phyloP scores from a whole-genome alignment of 2,329 filamentous ascomycete species.

The Alternaria longipes region DNA sequence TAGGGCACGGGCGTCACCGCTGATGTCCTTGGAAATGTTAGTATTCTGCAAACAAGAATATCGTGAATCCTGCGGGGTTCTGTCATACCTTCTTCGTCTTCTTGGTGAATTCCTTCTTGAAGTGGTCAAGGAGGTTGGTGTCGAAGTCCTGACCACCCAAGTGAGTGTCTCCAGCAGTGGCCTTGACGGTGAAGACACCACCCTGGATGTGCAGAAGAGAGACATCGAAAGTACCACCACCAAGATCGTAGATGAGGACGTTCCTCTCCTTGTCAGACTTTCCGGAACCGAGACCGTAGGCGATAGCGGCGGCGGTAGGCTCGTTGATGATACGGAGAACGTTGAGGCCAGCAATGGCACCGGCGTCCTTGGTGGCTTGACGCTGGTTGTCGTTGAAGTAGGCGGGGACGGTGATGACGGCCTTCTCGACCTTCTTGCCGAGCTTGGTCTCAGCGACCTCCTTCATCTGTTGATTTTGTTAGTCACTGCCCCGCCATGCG shows the following conservation, averaged over 20 bases:
- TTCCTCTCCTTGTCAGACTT: constrained; percentile 98
- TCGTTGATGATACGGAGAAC: constrained; percentile 99
- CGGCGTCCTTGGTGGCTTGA: constrained; percentile 98
- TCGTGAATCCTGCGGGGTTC: neutral
- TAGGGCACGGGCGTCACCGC: constrained; percentile 86
- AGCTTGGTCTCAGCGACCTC: constrained; percentile 98
- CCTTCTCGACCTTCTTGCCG: constrained; percentile 98
- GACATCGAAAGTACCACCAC: constrained; percentile 99
- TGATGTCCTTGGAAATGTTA: constrained; percentile 65
- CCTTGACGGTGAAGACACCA: constrained; percentile 99
- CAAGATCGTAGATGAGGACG: constrained; percentile 99
- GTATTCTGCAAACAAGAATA: neutral
- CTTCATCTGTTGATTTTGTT: constrained; percentile 78
- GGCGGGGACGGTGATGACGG: constrained; percentile 97
- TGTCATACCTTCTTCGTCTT: constrained; percentile 64
- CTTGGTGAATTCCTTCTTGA: constrained; percentile 90
- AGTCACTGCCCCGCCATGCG: constrained; percentile 19
- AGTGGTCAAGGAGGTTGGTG: constrained; percentile 93
- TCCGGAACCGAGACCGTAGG: constrained; percentile 94
- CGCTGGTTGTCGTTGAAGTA: constrained; percentile 99
- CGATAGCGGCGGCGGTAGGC: constrained; percentile 96
- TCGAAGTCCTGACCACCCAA: constrained; percentile 95
- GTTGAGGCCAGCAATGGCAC: constrained; percentile 96
- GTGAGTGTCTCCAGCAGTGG: constrained; percentile 96
- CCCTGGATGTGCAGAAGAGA: constrained; percentile 98